Evolutionary conservation across 768 basidiomycete species (phyloP).

Genomic region (Mycena olivaceomarginata): DNA sequence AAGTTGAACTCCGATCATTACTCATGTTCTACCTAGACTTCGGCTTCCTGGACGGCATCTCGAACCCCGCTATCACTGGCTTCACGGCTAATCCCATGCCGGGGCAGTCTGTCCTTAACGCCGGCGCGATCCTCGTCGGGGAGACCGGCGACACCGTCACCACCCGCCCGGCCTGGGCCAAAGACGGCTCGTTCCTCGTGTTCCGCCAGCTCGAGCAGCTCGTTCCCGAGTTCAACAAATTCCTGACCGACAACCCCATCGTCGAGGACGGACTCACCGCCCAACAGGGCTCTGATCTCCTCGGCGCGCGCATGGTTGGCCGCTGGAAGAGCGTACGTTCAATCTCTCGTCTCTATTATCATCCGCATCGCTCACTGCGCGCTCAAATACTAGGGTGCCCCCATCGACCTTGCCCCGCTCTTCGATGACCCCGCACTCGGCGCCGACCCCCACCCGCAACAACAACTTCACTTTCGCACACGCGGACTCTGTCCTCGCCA

Average conservation of each 20-base stretch:
- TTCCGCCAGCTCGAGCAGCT: background rate
- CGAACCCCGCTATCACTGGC: background rate
- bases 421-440: background rate
- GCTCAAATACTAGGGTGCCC: too few relatives aligned
- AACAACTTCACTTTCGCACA: background rate
- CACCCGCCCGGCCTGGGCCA: background rate
- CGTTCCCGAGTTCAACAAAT: too few relatives aligned
- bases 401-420: background rate
- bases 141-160: background rate
- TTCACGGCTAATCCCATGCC: background rate
- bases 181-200: background rate
- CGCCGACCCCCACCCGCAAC: background rate
- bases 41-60: background rate
- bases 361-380: too few relatives aligned
- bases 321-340: constrained; percentile 1
- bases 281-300: too few relatives aligned
- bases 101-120: background rate
- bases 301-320: background rate
- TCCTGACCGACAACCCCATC: too few relatives aligned
- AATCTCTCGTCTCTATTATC: too few relatives aligned
- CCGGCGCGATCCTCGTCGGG: background rate
- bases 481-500: background rate
- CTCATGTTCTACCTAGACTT: background rate
- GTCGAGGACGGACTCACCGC: too few relatives aligned
- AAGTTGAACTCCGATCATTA: too few relatives aligned